Conservation (phyloP, 2,329 filamentous ascomycete genomes). For the Macroventuria anomochaeta region DNA sequence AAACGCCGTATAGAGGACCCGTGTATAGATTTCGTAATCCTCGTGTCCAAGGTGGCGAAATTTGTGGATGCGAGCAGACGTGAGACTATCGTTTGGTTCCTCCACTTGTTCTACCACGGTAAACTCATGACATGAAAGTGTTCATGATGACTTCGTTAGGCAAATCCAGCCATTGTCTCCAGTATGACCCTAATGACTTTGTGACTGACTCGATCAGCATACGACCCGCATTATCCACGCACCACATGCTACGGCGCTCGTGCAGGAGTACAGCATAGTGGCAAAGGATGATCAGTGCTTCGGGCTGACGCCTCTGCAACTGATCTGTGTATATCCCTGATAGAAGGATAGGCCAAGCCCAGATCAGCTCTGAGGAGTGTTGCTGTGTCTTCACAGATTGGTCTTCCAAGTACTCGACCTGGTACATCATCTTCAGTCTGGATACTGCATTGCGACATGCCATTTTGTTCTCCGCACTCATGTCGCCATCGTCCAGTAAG, state of each 20-base stretch:
- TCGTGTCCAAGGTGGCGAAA: too few relatives aligned
- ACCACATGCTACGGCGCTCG: constrained; percentile 22
- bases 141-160: constrained; percentile 20
- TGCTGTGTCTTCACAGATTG: not conserved
- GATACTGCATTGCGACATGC: constrained; percentile 23
- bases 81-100: too few relatives aligned
- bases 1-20: constrained; percentile 1
- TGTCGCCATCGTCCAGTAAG: constrained; percentile 21
- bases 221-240: constrained; percentile 21
- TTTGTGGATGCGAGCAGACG: too few relatives aligned
- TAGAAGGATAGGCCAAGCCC: constrained; percentile 28
- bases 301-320: constrained; percentile 24
- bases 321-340: constrained; percentile 26
- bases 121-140: not conserved
- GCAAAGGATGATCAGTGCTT: constrained; percentile 31
- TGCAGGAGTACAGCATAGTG: constrained; percentile 32
- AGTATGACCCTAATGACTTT: constrained; percentile 22
- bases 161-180: constrained; percentile 32
- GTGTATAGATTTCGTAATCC: not conserved
- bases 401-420: constrained; percentile 4
- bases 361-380: constrained; percentile 17
- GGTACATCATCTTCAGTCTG: constrained; percentile 20
- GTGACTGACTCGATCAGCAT: constrained; percentile 26
- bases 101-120: too few relatives aligned
- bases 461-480: constrained; percentile 2